These are phyloP conservation scores for Pseudogymnoascus sp. DNA, from an alignment of 2,329 filamentous ascomycete genomes.

Conservation along the genomic window DNA sequence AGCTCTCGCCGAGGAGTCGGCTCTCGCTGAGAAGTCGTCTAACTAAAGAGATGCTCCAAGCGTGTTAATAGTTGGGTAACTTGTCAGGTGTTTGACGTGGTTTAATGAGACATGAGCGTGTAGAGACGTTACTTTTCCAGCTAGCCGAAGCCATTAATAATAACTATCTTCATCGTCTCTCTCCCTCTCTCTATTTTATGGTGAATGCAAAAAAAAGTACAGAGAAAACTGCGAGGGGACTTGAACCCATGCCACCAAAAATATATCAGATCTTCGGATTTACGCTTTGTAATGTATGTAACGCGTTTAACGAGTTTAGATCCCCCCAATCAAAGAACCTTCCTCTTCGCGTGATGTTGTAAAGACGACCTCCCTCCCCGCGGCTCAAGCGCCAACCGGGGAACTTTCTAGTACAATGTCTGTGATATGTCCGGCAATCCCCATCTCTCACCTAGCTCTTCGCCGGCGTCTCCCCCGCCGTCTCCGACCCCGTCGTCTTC, in stretches of 20 bases:
- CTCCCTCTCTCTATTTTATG: neutral
- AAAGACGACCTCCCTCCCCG: neutral
- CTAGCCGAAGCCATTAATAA: neutral
- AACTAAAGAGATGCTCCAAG: neutral
- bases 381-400: neutral
- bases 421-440: neutral
- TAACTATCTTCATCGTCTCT: neutral
- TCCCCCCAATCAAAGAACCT: neutral
- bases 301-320: conserved; percentile 5
- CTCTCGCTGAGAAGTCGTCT: neutral
- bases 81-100: neutral
- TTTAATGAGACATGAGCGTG: neutral
- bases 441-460: neutral
- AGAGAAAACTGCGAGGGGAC: neutral
- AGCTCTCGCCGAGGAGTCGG: neutral
- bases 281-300: conserved; percentile 1
- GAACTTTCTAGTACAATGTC: neutral
- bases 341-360: neutral
- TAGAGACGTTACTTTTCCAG: neutral
- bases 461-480: neutral
- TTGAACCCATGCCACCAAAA: conserved; percentile 4
- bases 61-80: neutral
- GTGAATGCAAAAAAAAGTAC: neutral
- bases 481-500: neutral
- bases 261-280: conserved; percentile 6